A percentile compares a stretch with the other conserved stretches of the same genome.
Conservation (phyloP, 352 stramenopile species). For the Globisporangium radiosum region DNA sequence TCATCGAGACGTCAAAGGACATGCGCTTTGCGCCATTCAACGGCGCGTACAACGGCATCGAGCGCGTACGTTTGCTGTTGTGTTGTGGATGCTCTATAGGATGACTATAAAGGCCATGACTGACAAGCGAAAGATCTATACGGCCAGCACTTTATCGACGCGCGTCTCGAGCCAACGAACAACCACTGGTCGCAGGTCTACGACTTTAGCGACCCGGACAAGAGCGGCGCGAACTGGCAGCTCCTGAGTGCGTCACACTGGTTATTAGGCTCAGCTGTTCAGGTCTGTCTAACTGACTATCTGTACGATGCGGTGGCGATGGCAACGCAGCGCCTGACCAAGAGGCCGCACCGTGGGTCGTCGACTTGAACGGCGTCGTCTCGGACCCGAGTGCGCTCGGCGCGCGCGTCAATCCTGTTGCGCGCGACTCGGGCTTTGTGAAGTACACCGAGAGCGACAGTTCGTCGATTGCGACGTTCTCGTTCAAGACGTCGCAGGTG, state of each 20-base stretch:
- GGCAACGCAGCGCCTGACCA: slow-evolving; percentile 29
- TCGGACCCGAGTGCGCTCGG: slow-evolving; percentile 28
- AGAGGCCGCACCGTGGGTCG: slow-evolving; percentile 32
- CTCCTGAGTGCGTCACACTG: slow-evolving; percentile 32
- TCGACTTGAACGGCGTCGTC: slow-evolving; percentile 40
- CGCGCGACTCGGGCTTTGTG: slow-evolving; percentile 46
- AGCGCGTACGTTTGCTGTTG: slow-evolving; percentile 24
- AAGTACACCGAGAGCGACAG: slow-evolving; percentile 36
- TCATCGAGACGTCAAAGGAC: slow-evolving; percentile 86
- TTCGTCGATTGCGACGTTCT: slow-evolving; percentile 48
- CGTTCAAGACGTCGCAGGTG: slow-evolving; percentile 57
- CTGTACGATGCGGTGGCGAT: too few species aligned
- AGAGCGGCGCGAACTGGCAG: slow-evolving; percentile 64
- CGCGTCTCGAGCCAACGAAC: slow-evolving; percentile 69
- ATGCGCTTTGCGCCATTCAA: slow-evolving; percentile 89
- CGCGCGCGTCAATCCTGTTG: slow-evolving; percentile 56
- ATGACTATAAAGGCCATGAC: too few species aligned
- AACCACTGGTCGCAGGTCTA: slow-evolving; percentile 90
- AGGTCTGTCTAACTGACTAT: background rate
- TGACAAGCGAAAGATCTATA: too few species aligned
- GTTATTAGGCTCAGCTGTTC: background rate
- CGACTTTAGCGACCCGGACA: slow-evolving; percentile 90
- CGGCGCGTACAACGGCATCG: slow-evolving; percentile 69
- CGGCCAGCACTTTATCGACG: slow-evolving; percentile 56
- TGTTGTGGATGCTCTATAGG: background rate